Conservation (phyloP, 1,284 basidiomycete species). For the Caloboletus inedulis region DNA sequence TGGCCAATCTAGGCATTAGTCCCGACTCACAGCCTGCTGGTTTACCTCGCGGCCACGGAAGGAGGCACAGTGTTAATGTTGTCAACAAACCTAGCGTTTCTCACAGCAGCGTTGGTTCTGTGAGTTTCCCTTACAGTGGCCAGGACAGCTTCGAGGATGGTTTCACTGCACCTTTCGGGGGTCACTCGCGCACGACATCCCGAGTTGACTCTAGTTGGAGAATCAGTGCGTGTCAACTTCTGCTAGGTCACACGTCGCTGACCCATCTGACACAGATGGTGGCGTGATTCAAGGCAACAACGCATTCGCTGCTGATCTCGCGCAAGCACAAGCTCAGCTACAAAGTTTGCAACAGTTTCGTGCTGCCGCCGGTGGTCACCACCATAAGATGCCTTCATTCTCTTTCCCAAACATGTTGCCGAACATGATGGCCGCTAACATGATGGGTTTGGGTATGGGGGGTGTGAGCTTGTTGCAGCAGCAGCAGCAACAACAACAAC, state of each 20-base stretch:
- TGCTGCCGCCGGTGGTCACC: constrained; percentile 90
- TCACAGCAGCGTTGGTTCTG: constrained; percentile 46
- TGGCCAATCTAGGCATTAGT: constrained; percentile 55
- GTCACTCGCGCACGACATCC: constrained; percentile 75
- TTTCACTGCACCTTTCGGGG: constrained; percentile 58
- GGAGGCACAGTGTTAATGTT: constrained; percentile 93
- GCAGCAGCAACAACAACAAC: constrained; percentile 73
- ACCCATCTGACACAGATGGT: constrained; percentile 48
- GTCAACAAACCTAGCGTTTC: constrained; percentile 62
- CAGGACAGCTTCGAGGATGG: constrained; percentile 77
- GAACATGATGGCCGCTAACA: constrained; percentile 92
- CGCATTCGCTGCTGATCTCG: constrained; percentile 76
- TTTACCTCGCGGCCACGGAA: constrained; percentile 80
- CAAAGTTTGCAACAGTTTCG: constrained; percentile 97
- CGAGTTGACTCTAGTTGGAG: constrained; percentile 85
- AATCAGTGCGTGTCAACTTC: constrained; percentile 58
- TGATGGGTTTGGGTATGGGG: constrained; percentile 84
- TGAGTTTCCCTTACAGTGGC: constrained; percentile 46
- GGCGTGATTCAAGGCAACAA: constrained; percentile 67
- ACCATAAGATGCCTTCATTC: constrained; percentile 96
- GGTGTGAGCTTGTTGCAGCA: constrained; percentile 79
- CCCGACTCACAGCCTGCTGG: constrained; percentile 63
- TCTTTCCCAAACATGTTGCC: constrained; percentile 96
- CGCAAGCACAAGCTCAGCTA: constrained; percentile 94
- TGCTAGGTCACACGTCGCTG: neutral